Conservation (phyloP, 1,284 basidiomycete species). For the Malassezia obtusa region DNA sequence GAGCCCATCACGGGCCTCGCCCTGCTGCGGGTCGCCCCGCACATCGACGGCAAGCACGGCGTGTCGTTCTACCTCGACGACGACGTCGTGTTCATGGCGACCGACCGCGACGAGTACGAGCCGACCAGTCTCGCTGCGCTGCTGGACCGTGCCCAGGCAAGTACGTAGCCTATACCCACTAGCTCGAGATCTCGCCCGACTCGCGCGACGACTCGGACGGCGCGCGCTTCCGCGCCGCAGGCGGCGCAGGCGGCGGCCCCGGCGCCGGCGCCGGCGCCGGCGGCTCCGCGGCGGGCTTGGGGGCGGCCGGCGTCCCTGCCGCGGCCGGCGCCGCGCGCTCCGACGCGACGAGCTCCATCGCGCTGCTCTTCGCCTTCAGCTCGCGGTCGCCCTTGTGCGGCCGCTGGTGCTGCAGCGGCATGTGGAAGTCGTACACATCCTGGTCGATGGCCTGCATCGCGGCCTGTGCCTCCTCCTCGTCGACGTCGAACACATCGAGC, state of each 20-base stretch:
- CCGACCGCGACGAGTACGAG: not conserved
- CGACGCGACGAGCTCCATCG: not conserved
- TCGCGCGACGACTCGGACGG: not conserved
- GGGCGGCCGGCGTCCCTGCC: not conserved
- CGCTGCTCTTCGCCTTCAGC: not conserved
- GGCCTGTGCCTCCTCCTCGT: constrained; percentile 29
- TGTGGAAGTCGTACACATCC: constrained; percentile 31
- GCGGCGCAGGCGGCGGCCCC: not conserved
- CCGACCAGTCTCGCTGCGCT: constrained; percentile 8
- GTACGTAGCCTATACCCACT: constrained; percentile 3
- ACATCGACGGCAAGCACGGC: constrained; percentile 71
- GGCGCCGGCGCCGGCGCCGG: not conserved
- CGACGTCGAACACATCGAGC: constrained; percentile 38
- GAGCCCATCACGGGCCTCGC: constrained; percentile 72
- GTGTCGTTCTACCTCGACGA: constrained; percentile 72
- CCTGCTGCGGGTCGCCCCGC: constrained; percentile 67
- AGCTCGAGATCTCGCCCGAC: constrained; percentile 2
- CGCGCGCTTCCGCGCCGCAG: not conserved
- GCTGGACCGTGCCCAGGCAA: constrained; percentile 1
- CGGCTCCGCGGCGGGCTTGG: not conserved
- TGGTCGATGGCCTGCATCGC: constrained; percentile 25
- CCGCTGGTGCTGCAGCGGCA: constrained; percentile 12
- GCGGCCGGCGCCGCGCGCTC: too few relatives aligned
- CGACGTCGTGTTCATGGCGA: constrained; percentile 53
- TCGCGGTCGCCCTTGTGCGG: not conserved